Evolutionary conservation across 2,329 filamentous ascomycete species (phyloP), one percentile per base, ranked within the genome.

Genomic region (Pestalotiopsis sp.): DNA sequence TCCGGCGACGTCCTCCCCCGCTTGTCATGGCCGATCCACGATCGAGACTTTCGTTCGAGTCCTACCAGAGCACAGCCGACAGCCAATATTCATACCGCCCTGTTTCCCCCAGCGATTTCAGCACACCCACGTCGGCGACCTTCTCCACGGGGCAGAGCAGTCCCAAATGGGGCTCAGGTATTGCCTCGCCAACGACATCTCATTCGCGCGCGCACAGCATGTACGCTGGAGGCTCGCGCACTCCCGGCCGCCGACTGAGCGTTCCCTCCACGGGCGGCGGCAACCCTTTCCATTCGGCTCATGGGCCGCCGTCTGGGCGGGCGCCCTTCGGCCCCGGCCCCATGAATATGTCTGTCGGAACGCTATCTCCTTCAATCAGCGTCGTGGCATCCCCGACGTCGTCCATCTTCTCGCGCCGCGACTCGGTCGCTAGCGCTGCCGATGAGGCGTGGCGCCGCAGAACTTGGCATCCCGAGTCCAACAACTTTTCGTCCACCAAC

Each of bases 401-500:
- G 0, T 88, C 90, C 41, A 84, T 85, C 7, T 91, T 89, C 80
- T 86, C 88, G 4, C 84, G 91, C 38, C 86, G 91, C 57, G 92
- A 94, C 55, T 92, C 92, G 0, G 83, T 84, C 2, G 82, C 86
- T 9, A 88, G 86, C 65, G 83, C 85, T 23, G 82, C 87, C 0
- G 94, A 97, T 71, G 91, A 94, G 57, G 92, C 93, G 67, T 93
- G 91, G 88, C 90, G 94, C 71, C 86, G 95, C 70, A 88, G 94
- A 66, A 98, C 95, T 2, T 98, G 95, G 95, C 95, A 98, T 79
- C 93, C 94, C 0, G 93, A 94, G 70, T 92, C 90, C 69, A 86
- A 88, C 17, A 87, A 87, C 71, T 90, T 89, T 70, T 86, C 86
- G 69, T 84, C 90, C 39, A 89, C 70, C 31, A 74, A 91, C 63